Base-by-base conservation (phyloP, 768 basidiomycete genomes). In the Psilocybe tampanensis region DNA sequence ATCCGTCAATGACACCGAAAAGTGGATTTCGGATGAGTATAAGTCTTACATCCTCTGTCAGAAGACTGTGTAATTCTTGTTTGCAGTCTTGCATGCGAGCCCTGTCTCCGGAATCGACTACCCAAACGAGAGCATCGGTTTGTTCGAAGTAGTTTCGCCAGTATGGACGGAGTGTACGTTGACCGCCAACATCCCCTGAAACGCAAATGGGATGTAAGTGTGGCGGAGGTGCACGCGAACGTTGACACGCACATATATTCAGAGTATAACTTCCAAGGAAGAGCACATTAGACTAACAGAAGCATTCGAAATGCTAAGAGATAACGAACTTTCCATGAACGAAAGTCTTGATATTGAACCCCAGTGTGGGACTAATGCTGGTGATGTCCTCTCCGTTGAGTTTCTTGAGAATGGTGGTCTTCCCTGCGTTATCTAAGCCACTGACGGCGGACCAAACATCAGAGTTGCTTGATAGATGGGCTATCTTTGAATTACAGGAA, bases 121-220 rank as follows among this genome's bases (percentile, higher is more conserved):
- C 96, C 97, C 97, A 99, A 32, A 98, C 94, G 43, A 99, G 80
- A 7, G 92, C 96, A 73, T 98, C 97, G 9, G 97, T 98, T 73
- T 95, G 93, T 73, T 99, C 97, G 64, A 98, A 98, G 75, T 98
- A 98, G 72, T 98, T 99, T 22, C 94, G 80, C 97, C 97, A 99
- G 72, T 98, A 98, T 7, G 97, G 96, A 26, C 97, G 84, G 50
- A 99, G 86, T 0, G 94, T 95, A 55, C 89, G 86, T 72, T 99
- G 97, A 21, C 97, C 96, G 33, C 97, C 97, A 33, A 98, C 94
- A 70, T 99, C 97, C 97, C 96, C 95, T 98, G 65, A 55, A 63
- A 56, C 44, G 52, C 53, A 48, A 56, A 51, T 44, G 54, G 59
- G 60, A 65, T 58, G 49, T 64, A 57, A 61, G 63, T 64, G 63